Base-by-base conservation (phyloP, 83 land plant species). In the Isoetes engelmannii region DNA sequence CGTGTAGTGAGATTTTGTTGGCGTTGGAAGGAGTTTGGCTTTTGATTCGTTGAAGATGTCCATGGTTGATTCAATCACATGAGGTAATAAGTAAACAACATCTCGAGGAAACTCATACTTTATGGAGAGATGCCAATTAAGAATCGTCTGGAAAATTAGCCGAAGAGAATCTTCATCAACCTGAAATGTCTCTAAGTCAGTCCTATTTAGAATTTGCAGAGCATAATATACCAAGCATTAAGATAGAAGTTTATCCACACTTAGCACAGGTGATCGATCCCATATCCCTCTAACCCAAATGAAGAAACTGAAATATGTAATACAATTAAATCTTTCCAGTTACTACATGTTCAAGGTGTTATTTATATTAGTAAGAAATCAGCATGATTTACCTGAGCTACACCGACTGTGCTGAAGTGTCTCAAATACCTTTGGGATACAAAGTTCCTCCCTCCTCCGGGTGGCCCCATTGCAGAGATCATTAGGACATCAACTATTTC, bases 401-500 rank as follows among this genome's bases (percentile, higher is more conserved):
- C 53, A 46, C 74, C 79, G 18, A 79, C 67, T n/a, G 55, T 65
- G 43, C 74, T 79, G 73, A 79, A 79, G 57, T 79, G 81, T 41
- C 81, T 61, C 15, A 79, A 50, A 59, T 61, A 79, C 53, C 81
- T 71, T 69, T 79, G 79, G 18, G 78, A 74, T 10, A 79, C 81
- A 60, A 74, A 79, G 44, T 79, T 79, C 53, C 78, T 63, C 20
- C 81, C 81, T 41, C 81, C 81, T 9, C 81, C 81, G 1, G 81
- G 81, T 21, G 81, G 81, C 0, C 81, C 81, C 81, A 79, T 79
- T 4, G 77, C 81, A 63, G 81, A 63, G 15, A 79, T 54, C 65
- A 79, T 69, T 45, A 67, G 73, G 20, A 70, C 72, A 65, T 79
- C 81, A 55, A 79, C 64, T 42, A 79, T 71, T 28, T 65, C 69